Conservation (phyloP, 2,329 filamentous ascomycete species). For the Rugonectria rugulosa region DNA sequence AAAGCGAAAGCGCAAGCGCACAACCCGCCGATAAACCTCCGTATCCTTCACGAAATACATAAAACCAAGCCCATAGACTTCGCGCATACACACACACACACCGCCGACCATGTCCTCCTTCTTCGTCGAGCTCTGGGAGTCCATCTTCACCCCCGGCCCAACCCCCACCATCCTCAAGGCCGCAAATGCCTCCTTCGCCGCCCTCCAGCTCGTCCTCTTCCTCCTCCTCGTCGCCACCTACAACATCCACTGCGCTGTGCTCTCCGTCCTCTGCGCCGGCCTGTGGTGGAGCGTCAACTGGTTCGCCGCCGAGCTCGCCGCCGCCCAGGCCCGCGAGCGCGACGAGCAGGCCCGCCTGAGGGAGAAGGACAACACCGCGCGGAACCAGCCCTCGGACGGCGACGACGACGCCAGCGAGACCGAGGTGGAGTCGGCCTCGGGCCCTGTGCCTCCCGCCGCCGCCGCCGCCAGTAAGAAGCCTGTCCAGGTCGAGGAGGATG, state of each 20-base stretch:
- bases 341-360: conserved; percentile 49
- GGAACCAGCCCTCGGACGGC: conserved; percentile 32
- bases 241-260: conserved; percentile 86
- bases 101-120: conserved; percentile 62
- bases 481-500: neutral
- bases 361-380: conserved; percentile 40
- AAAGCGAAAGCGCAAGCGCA: no score
- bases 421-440: conserved; percentile 50
- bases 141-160: conserved; percentile 91
- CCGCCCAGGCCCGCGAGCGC: conserved; percentile 51
- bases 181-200: conserved; percentile 88
- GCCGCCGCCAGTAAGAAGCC: neutral
- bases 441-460: conserved; percentile 4
- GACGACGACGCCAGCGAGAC: conserved; percentile 43
- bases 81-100: neutral
- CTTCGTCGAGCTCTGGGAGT: conserved; percentile 83
- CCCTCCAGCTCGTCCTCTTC: conserved; percentile 81
- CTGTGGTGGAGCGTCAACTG: conserved; percentile 97
- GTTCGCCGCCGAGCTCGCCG: conserved; percentile 77
- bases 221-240: conserved; percentile 80
- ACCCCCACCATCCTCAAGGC: conserved; percentile 88
- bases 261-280: conserved; percentile 80
- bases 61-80: no score
- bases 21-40: no score
- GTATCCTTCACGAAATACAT: neutral